Conservation (phyloP, 1,284 basidiomycete species). For the Naganishia albida region DNA sequence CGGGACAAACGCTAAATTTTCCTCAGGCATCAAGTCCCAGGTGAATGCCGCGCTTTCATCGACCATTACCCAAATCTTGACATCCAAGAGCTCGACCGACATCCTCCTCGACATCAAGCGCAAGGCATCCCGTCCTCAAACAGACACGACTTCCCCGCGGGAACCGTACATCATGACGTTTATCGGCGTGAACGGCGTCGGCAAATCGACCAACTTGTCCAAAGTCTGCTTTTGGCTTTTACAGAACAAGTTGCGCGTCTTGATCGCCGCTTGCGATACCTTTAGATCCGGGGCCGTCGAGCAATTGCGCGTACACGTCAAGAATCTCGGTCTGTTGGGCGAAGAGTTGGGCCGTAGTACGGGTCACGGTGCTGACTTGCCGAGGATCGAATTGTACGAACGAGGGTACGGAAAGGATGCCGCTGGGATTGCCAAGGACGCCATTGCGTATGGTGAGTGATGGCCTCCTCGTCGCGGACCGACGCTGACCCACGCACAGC, state of each 20-base stretch:
- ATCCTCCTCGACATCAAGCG: constrained; percentile 70
- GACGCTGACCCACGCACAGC: constrained; percentile 56
- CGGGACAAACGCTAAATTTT: neutral
- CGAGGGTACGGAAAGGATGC: constrained; percentile 98
- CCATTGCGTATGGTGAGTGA: constrained; percentile 76
- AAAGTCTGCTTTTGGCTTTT: constrained; percentile 99
- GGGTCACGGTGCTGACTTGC: constrained; percentile 38
- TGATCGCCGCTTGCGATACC: constrained; percentile 98
- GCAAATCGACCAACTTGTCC: constrained; percentile 95
- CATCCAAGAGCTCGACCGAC: constrained; percentile 95
- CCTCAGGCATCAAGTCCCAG: constrained; percentile 74
- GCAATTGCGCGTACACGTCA: constrained; percentile 93
- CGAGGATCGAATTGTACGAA: constrained; percentile 87
- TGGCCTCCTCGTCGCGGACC: neutral
- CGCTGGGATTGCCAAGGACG: constrained; percentile 94
- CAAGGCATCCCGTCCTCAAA: constrained; percentile 61
- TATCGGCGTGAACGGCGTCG: constrained; percentile 99
- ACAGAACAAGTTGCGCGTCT: constrained; percentile 87
- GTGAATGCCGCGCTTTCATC: constrained; percentile 81
- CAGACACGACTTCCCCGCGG: constrained; percentile 58
- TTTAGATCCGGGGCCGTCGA: constrained; percentile 98
- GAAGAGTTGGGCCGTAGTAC: constrained; percentile 61
- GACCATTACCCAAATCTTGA: constrained; percentile 88
- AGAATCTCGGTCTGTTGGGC: constrained; percentile 87
- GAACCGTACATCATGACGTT: constrained; percentile 92